These are phyloP conservation scores for Beauveria varroae DNA, from an alignment of 2,329 filamentous ascomycete species.

Conservation along the genomic window DNA sequence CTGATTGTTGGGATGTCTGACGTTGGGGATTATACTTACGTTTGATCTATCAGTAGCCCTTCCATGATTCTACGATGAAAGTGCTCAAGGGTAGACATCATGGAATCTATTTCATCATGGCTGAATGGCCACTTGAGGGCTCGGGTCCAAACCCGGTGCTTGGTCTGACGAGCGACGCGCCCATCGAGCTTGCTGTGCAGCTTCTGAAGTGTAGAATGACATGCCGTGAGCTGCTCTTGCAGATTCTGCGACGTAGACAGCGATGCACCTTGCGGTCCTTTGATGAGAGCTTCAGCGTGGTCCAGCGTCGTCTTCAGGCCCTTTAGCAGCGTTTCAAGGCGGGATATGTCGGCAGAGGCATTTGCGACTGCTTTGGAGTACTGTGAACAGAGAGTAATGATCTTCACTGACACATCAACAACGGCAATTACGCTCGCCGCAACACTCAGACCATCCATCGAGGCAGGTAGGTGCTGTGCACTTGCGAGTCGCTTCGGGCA, in stretches of 20 bases:
- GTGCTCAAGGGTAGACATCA: slow-evolving; percentile 1
- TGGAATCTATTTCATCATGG: neutral
- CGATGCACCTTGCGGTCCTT: neutral
- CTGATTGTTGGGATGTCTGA: too few relatives aligned
- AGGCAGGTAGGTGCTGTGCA: neutral
- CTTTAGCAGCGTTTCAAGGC: neutral
- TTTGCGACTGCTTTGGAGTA: slow-evolving; percentile 6
- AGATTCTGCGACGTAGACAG: neutral
- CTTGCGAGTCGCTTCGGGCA: neutral
- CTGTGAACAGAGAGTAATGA: slow-evolving; percentile 2
- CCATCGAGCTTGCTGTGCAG: neutral
- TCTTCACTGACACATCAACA: slow-evolving; percentile 5
- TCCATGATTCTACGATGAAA: slow-evolving; percentile 7
- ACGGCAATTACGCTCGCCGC: slow-evolving; percentile 2
- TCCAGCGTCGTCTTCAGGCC: neutral
- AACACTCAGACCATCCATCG: slow-evolving; percentile 1
- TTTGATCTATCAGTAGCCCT: slow-evolving; percentile 9
- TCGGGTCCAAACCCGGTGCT: slow-evolving; percentile 1
- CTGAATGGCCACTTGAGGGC: slow-evolving; percentile 9
- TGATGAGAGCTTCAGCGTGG: neutral
- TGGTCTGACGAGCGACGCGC: neutral
- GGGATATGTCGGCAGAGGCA: slow-evolving; percentile 1
- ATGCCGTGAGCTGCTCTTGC: neutral
- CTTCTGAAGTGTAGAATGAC: neutral
- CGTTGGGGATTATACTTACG: neutral